These are phyloP conservation scores for Periglandula ipomoeae DNA, from an alignment of 2,329 filamentous ascomycete genomes.

Conservation along the genomic window DNA sequence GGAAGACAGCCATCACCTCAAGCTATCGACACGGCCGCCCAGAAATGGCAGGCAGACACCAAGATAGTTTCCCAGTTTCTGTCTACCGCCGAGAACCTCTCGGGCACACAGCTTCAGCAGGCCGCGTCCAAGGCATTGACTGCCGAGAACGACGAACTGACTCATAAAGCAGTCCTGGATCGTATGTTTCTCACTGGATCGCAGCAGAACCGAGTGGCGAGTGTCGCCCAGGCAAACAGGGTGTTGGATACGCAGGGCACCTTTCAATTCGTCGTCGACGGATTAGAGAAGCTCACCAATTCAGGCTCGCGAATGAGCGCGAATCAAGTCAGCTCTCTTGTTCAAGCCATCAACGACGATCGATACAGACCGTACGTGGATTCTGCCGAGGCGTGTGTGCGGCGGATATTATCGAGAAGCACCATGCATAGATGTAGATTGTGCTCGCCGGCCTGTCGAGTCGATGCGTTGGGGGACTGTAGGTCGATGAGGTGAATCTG, in stretches of 20 bases:
- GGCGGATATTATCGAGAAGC: too few species aligned
- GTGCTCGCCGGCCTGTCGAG: too few species aligned
- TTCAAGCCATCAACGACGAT: conserved; percentile 9
- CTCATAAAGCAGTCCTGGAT: conserved; percentile 12
- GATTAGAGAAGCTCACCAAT: conserved; percentile 1
- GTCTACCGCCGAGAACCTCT: conserved; percentile 8
- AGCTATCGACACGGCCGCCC: conserved; percentile 4
- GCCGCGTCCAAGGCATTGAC: conserved; percentile 5
- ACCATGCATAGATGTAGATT: too few species aligned
- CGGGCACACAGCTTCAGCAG: conserved; percentile 1
- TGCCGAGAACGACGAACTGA: conserved; percentile 12
- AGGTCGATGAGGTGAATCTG: too few species aligned
- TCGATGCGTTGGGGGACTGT: too few species aligned
- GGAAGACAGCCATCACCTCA: neutral
- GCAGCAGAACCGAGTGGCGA: neutral
- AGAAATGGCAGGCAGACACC: conserved; percentile 10
- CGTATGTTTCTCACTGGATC: conserved; percentile 1
- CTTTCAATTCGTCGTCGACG: conserved; percentile 11
- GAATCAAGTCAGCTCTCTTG: conserved; percentile 1
- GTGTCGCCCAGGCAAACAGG: conserved; percentile 7
- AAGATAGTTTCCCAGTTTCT: conserved; percentile 10
- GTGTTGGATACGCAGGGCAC: conserved; percentile 7
- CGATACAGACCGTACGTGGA: too few species aligned
- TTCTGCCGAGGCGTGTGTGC: too few species aligned
- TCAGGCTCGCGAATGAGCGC: conserved; percentile 5